phyloP scores from a whole-genome alignment of 179 eudicot species.

The Corrigiola litoralis region DNA sequence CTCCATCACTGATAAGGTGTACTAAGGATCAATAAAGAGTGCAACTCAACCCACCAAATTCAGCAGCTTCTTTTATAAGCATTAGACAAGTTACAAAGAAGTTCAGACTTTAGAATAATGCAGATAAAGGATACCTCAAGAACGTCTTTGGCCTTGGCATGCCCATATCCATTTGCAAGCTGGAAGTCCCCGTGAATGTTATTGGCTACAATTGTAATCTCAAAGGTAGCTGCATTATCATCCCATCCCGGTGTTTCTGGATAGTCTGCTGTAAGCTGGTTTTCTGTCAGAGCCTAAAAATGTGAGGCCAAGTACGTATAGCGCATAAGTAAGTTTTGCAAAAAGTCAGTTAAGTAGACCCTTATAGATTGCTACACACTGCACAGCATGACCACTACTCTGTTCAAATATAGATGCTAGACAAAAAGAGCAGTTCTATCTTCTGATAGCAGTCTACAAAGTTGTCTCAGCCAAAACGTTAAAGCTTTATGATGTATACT shows the following conservation, averaged over 20 bases:
- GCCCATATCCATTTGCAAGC: constrained; percentile 77
- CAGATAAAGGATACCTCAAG: constrained; percentile 39
- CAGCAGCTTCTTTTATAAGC: background rate
- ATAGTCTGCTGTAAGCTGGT: constrained; percentile 70
- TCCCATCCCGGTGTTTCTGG: constrained; percentile 73
- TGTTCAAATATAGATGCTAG: too few relatives aligned
- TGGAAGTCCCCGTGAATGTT: constrained; percentile 71
- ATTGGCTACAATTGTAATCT: constrained; percentile 57
- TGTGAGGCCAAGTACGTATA: constrained; percentile 22
- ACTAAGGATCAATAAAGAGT: background rate
- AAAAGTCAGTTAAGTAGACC: background rate
- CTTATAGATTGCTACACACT: too few relatives aligned
- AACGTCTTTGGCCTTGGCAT: constrained; percentile 52
- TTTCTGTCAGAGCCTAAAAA: constrained; percentile 51
- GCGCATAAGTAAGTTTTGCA: constrained; percentile 1
- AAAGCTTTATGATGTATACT: background rate
- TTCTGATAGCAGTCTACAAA: too few relatives aligned
- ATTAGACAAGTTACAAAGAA: background rate
- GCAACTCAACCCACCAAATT: background rate
- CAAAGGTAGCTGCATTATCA: constrained; percentile 83
- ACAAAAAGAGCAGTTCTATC: too few relatives aligned
- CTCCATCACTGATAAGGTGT: background rate
- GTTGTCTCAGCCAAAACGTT: background rate
- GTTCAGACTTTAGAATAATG: background rate
- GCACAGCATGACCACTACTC: background rate